phyloP scores from a whole-genome alignment of 805 yeast species.

The Starmerella scarabaei region DNA sequence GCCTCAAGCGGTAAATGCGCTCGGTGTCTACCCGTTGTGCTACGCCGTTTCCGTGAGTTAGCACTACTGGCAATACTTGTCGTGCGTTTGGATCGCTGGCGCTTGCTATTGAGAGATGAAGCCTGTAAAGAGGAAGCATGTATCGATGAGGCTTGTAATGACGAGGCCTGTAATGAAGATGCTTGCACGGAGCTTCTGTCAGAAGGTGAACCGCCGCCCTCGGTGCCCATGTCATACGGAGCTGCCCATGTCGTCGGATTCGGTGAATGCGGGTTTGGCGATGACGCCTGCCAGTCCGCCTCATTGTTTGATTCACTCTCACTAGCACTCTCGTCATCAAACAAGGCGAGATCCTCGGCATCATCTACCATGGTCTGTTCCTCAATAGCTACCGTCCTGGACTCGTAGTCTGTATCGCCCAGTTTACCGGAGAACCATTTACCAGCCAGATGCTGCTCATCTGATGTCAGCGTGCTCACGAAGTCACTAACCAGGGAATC shows the following conservation, averaged over 20 bases:
- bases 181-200: too few relatives aligned
- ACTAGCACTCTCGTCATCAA: slow-evolving; percentile 8
- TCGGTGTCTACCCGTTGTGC: background rate
- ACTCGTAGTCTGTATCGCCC: slow-evolving; percentile 3
- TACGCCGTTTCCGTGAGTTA: background rate
- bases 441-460: slow-evolving; percentile 7
- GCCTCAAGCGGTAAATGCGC: slow-evolving; percentile 3
- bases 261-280: background rate
- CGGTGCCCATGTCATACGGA: background rate
- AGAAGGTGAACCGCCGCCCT: background rate
- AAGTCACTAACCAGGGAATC: slow-evolving; percentile 12
- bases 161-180: background rate
- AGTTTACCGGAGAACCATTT: slow-evolving; percentile 14
- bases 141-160: background rate
- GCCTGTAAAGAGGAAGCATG: background rate
- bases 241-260: background rate
- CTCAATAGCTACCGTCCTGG: slow-evolving; percentile 1
- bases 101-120: background rate
- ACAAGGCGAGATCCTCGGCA: slow-evolving; percentile 3
- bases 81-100: background rate
- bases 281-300: background rate
- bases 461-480: slow-evolving; percentile 1
- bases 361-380: background rate
- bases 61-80: background rate
- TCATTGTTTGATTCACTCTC: background rate